Base-by-base conservation (phyloP, 2,329 filamentous ascomycete species). In the Penicillium sp. region DNA sequence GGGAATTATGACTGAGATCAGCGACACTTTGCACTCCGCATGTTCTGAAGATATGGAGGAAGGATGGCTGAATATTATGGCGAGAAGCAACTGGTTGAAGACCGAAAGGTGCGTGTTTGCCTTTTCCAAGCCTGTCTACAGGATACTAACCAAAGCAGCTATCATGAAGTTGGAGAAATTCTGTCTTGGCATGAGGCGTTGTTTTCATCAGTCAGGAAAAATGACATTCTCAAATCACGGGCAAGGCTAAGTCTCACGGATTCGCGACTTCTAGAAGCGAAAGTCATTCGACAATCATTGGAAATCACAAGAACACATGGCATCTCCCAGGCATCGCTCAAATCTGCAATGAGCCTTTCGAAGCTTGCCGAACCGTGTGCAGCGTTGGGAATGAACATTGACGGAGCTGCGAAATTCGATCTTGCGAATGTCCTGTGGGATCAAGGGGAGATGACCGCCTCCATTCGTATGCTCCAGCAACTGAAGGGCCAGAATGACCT, bases 381-480 rank as follows among this genome's bases (percentile, higher is more conserved):
- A 57, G 79, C 83, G 0, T 74, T 90, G n/a, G 90, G 89, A 0
- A 76, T 97, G 2, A 83, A 86, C 55, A 85, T 97, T 43, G 88
- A 92, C 67, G 89, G 87, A 13, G 87, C 87, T 13, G 85, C 92
- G 38, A 86, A 87, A 61, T 84, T 93, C 52, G 94, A 97, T 72
- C 85, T 90, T 8, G 92, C 95, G 11, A 91, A 89, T 66, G 91
- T 95, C 7, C 78, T 99, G 1, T 99, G 94, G 93, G 91, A 95
- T 60, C 89, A 96, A 69, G 92, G 92, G 13, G 93, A 99, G 72
- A 90, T 90, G 78, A 85, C 88, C 20, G 85, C 90, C 0, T 96
- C 94, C 0, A 96, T 99, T 57, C 84, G 87, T 37, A 92, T 97
- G 82, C 83, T 97, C 20, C 89, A 93, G 66, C 82, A 85, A 42